phyloP scores from a whole-genome alignment of 2,329 filamentous ascomycete genomes.

The Calonectria pseudoreteaudii region DNA sequence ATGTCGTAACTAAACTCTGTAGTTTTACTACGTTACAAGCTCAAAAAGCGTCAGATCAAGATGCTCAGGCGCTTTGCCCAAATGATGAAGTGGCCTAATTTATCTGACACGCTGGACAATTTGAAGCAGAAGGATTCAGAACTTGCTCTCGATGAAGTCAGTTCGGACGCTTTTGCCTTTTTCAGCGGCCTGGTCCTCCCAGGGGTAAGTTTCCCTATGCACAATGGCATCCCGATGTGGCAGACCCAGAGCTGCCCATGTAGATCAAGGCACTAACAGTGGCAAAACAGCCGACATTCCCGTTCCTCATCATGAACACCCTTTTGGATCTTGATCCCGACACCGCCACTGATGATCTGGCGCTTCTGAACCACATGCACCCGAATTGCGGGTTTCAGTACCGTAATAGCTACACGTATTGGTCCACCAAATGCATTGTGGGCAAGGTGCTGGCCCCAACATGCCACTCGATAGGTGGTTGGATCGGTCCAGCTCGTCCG shows the following conservation, averaged over 20 bases:
- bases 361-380: conserved; percentile 75
- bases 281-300: conserved; percentile 66
- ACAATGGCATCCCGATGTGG: background rate
- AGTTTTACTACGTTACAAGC: conserved; percentile 73
- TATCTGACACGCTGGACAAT: conserved; percentile 71
- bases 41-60: conserved; percentile 76
- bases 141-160: conserved; percentile 68
- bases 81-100: conserved; percentile 83
- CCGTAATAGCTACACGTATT: conserved; percentile 79
- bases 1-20: conserved; percentile 10
- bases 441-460: conserved; percentile 82
- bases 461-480: conserved; percentile 77
- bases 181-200: conserved; percentile 81
- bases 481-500: conserved; percentile 79
- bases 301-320: conserved; percentile 83
- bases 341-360: conserved; percentile 72
- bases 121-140: conserved; percentile 71
- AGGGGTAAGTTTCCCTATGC: conserved; percentile 61
- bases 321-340: conserved; percentile 81
- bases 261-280: background rate
- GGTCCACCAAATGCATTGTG: conserved; percentile 78
- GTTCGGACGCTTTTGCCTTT: conserved; percentile 81
- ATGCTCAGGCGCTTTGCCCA: conserved; percentile 76
- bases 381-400: conserved; percentile 82
- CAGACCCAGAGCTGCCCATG: background rate